Conservation (phyloP, 1,284 basidiomycete genomes). For the Fistulinella cinereoalba region DNA sequence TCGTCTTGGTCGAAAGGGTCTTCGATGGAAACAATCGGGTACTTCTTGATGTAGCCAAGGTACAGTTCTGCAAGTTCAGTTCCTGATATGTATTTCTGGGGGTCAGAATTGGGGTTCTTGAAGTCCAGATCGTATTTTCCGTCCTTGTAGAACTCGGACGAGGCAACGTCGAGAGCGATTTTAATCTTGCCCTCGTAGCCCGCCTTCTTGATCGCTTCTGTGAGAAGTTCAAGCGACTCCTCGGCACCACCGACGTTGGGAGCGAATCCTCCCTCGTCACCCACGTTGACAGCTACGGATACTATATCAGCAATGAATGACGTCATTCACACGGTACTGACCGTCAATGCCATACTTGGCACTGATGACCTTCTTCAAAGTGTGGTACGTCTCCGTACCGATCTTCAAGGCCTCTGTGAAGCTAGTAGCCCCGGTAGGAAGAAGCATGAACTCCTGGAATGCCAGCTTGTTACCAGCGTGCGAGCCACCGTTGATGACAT, state of each 20-base stretch:
- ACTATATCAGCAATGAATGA: slow-evolving; percentile 5
- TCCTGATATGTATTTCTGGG: slow-evolving; percentile 94
- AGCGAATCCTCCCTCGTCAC: slow-evolving; percentile 99
- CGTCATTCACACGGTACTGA: slow-evolving; percentile 36
- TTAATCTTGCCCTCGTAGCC: slow-evolving; percentile 99
- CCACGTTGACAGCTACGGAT: slow-evolving; percentile 95
- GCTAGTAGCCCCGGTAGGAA: slow-evolving; percentile 87
- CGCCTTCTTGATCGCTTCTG: slow-evolving; percentile 95
- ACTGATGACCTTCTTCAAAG: slow-evolving; percentile 98
- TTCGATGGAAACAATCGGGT: slow-evolving; percentile 97
- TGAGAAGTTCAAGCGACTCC: slow-evolving; percentile 95
- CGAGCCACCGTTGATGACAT: slow-evolving; percentile 99
- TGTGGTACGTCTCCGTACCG: slow-evolving; percentile 98
- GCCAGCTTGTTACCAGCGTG: slow-evolving; percentile 99
- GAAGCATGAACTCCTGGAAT: slow-evolving; percentile 99
- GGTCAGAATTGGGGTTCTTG: slow-evolving; percentile 99
- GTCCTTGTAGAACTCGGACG: slow-evolving; percentile 99
- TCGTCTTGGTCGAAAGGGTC: slow-evolving; percentile 99
- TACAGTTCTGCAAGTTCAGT: slow-evolving; percentile 93
- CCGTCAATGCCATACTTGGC: slow-evolving; percentile 99
- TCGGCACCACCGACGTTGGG: slow-evolving; percentile 97
- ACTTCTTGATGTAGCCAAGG: slow-evolving; percentile 82
- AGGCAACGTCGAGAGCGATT: slow-evolving; percentile 98
- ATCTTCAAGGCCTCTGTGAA: slow-evolving; percentile 99
- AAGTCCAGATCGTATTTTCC: slow-evolving; percentile 99